Conservation (phyloP, 805 yeast species). For the Yarrowia sp. region DNA sequence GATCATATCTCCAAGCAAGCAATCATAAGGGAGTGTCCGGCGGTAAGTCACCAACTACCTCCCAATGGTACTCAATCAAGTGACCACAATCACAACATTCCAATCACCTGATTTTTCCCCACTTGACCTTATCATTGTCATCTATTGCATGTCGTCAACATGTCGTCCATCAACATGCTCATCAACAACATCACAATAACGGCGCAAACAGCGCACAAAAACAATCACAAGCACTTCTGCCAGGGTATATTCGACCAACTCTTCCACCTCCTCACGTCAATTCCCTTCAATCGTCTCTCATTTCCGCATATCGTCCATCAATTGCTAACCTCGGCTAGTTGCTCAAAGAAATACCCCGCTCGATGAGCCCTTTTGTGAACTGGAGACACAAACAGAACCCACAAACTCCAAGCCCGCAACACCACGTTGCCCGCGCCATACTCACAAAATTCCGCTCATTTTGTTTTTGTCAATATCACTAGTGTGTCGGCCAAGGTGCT, state of each 20-base stretch:
- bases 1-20: no score
- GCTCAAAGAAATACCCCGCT: neutral
- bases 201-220: no score
- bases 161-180: neutral
- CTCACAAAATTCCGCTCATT: slow-evolving; percentile 38
- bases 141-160: no score
- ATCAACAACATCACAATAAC: no score
- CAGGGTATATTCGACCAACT: neutral
- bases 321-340: slow-evolving; percentile 18
- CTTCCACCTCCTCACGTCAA: neutral
- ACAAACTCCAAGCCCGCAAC: neutral
- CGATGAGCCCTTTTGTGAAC: neutral
- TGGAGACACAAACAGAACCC: neutral
- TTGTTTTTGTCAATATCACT: neutral
- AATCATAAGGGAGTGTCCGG: no score
- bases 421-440: neutral
- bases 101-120: no score
- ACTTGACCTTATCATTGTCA: no score
- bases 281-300: neutral
- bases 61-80: no score
- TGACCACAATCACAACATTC: no score
- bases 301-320: no score
- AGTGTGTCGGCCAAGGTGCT: slow-evolving; percentile 29
- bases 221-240: neutral
- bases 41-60: no score